Evolutionary conservation across 768 basidiomycete species (phyloP), one percentile per base, ranked within the genome.

Genomic region (Bullera alba): DNA sequence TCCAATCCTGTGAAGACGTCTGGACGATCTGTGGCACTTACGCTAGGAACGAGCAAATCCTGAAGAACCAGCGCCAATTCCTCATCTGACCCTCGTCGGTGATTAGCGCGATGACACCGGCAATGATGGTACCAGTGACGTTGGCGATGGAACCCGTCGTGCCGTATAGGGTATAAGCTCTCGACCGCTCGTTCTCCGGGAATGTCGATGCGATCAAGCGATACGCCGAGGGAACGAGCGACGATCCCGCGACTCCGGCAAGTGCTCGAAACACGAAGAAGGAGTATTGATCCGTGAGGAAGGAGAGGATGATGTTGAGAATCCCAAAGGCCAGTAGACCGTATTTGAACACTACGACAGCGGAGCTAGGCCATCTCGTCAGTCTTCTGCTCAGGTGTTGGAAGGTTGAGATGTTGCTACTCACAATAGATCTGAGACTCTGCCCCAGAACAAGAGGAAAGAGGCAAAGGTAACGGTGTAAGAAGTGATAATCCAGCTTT

Each of bases 51-150:
- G 2, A 39, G 12, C 56, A 26, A 15, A 63, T 27, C n/a, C 53
- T 51, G 53, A 66, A 69, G 26, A 59, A 62, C 69, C 69, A 71
- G 14, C 64, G 46, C 69, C 69, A 71, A 1, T 43, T 39, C 2
- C 42, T 41, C 39, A 55, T 50, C n/a, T 68, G 57, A 7, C 58
- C 61, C 5, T 28, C 22, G 10, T 25, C 10, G 5, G 46, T 46
- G 21, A 67, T 63, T 12, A 53, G 46, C 34, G 50, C 51, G 21
- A 60, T 30, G n/a, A 64, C 15, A 1, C 64, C 67, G 1, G 48
- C 61, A 14, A 69, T 17, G 21, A 57, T 15, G 7, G 56, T n/a
- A 1, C 67, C 67, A 5, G 43, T 34, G 23, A 43, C 28, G 17
- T 50, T 50, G 4, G 49, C 67, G 3, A 69, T 8, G 1, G 59